These are phyloP conservation scores for Lipomyces spencermartinsiae DNA, from an alignment of 805 yeast species.

Conservation along the genomic window DNA sequence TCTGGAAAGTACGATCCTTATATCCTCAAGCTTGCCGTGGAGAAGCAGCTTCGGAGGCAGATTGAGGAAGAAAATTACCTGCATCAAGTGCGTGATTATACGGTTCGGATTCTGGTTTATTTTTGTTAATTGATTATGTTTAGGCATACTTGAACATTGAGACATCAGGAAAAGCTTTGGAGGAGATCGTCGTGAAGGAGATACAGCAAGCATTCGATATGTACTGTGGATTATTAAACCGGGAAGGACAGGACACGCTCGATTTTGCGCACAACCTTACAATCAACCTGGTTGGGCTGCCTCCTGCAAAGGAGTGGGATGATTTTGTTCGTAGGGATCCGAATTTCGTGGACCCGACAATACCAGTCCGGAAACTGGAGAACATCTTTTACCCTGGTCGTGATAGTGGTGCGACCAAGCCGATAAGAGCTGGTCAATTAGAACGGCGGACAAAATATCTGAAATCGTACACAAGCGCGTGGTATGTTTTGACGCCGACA, in stretches of 20 bases:
- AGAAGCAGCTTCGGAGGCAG: slow-evolving; percentile 77
- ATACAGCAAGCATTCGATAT: slow-evolving; percentile 77
- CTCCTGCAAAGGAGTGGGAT: slow-evolving; percentile 87
- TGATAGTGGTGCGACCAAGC: slow-evolving; percentile 69
- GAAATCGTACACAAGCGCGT: slow-evolving; percentile 88
- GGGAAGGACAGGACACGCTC: slow-evolving; percentile 66
- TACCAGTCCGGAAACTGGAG: slow-evolving; percentile 65
- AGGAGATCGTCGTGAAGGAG: slow-evolving; percentile 83
- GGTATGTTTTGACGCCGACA: slow-evolving; percentile 88
- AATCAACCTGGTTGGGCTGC: slow-evolving; percentile 73
- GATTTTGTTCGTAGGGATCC: slow-evolving; percentile 75
- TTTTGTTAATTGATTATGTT: background rate
- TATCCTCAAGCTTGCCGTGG: slow-evolving; percentile 71
- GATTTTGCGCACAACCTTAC: slow-evolving; percentile 70
- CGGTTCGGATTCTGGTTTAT: background rate
- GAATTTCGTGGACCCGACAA: slow-evolving; percentile 67
- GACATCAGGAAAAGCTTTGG: slow-evolving; percentile 85
- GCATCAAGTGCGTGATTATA: slow-evolving; percentile 53
- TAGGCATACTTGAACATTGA: slow-evolving; percentile 85
- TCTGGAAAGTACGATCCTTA: slow-evolving; percentile 78
- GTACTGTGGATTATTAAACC: slow-evolving; percentile 52
- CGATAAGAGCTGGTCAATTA: slow-evolving; percentile 76
- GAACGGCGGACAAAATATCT: slow-evolving; percentile 91
- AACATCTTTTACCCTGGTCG: slow-evolving; percentile 72
- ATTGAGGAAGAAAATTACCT: slow-evolving; percentile 82